A percentile compares a stretch with the other conserved stretches of the same genome.
Evolutionary conservation across 352 stramenopile species (phyloP).

Genomic region (Globisporangium orthogonon): DNA sequence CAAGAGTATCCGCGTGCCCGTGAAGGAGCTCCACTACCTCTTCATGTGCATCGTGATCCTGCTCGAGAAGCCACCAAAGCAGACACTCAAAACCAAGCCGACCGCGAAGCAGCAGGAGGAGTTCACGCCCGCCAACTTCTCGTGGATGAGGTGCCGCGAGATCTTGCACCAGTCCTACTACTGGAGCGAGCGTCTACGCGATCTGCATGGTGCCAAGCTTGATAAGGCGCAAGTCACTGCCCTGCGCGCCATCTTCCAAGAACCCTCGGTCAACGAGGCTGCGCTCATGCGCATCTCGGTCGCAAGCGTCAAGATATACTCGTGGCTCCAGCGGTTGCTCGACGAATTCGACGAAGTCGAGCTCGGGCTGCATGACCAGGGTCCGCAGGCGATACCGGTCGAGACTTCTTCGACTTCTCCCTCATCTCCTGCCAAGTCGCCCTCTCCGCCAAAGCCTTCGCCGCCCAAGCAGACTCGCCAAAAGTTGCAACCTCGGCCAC

Average conservation of each 20-base stretch:
- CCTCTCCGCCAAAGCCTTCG: not conserved
- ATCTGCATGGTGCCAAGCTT: conserved; percentile 27
- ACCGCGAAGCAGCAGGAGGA: conserved; percentile 39
- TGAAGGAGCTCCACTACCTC: conserved; percentile 69
- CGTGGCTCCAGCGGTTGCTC: conserved; percentile 52
- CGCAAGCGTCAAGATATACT: conserved; percentile 56
- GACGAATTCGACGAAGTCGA: conserved; percentile 52
- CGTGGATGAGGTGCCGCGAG: conserved; percentile 51
- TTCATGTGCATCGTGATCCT: conserved; percentile 77
- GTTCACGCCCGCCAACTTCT: conserved; percentile 53
- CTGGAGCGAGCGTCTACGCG: conserved; percentile 36
- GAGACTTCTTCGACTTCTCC: not conserved
- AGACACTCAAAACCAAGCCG: conserved; percentile 24
- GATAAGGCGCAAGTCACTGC: conserved; percentile 39
- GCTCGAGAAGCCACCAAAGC: conserved; percentile 43
- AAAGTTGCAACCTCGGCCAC: conserved; percentile 10
- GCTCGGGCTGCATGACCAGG: conserved; percentile 25
- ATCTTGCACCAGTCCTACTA: conserved; percentile 42
- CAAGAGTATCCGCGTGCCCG: conserved; percentile 49
- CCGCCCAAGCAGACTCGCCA: not conserved
- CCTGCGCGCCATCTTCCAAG: conserved; percentile 54
- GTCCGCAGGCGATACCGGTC: conserved; percentile 8
- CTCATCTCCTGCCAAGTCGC: not conserved
- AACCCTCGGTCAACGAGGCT: conserved; percentile 42
- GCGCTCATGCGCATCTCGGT: conserved; percentile 47